These are phyloP conservation scores for Bigelowiella natans DNA, from an alignment of 78 protist genomes.

Conservation along the genomic window DNA sequence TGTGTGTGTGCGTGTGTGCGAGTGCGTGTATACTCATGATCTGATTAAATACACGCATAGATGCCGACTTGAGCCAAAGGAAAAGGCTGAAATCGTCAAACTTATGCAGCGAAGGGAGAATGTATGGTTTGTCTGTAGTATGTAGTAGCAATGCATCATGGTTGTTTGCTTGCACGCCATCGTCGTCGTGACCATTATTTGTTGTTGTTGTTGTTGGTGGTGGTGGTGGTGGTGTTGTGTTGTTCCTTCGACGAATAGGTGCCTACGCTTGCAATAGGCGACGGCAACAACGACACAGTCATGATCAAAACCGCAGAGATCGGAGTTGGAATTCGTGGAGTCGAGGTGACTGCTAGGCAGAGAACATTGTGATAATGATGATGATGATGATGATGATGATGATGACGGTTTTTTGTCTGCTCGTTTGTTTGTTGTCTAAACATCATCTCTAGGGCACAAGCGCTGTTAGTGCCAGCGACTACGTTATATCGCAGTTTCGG, in stretches of 20 bases:
- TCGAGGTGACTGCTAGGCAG: slow-evolving; percentile 37
- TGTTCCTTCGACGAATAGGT: no score
- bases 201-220: no score
- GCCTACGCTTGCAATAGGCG: background rate
- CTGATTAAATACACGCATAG: background rate
- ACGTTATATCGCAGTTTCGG: slow-evolving; percentile 46
- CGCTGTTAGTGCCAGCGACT: slow-evolving; percentile 50
- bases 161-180: no score
- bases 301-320: slow-evolving; percentile 58
- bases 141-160: no score
- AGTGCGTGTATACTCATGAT: background rate
- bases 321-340: slow-evolving; percentile 56
- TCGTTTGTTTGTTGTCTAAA: background rate
- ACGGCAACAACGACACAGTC: background rate
- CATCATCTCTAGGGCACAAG: background rate
- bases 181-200: no score
- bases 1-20: background rate
- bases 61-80: background rate
- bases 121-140: no score
- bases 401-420: background rate
- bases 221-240: no score
- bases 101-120: background rate
- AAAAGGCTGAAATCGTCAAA: background rate
- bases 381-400: background rate
- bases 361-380: background rate